Evolutionary conservation across 2,329 filamentous ascomycete species (phyloP), one percentile per base, ranked within the genome.

Genomic region (Leptographium lundbergii): DNA sequence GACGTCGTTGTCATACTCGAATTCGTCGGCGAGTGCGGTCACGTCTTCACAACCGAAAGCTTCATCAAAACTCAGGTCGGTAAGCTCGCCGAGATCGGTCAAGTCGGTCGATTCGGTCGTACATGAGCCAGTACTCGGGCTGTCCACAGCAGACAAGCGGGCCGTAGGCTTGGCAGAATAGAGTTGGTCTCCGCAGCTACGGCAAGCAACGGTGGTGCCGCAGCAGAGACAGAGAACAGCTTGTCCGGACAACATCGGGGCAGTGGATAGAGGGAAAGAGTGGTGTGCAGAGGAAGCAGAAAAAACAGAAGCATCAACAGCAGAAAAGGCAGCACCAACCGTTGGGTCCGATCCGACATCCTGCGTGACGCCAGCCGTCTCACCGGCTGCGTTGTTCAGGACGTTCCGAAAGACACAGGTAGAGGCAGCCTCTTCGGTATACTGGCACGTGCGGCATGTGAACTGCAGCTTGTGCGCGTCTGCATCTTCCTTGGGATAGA

Each of bases 321-420:
- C 57, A 63, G 42, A 51, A 65, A 67, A 66, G 66, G 74, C 67
- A 66, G 67, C 70, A 96, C 92, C 82, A 87, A 99, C 92, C 85
- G 95, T 99, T 74, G 94, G 94, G 81, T 99, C 94, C 69, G 89
- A 91, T 70, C 87, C 90, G 69, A 99, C 91, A 75, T 99, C 95
- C 74, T 95, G 90, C 62, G 92, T 96, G 68, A 97, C 92, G 75
- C 95, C 94, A 61, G 94, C 92, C 48, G 92, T 97, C 75, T 96
- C 94, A 68, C 91, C 91, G 29, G 92, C 88, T 61, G 89, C 88
- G 70, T 87, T 95, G 74, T 90, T 90, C 67, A 99, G 85, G 66
- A 92, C 84, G 74, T 97, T 95, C 72, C 95, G 89, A 78, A 94
- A 99, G 69, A 97, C 90, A 74, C 94, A 97, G 62, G 89, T 86